Percentiles rank a stretch among this genome's conserved stretches.
These are phyloP conservation scores for Penicillium paxilli DNA, from an alignment of 495 filamentous ascomycete species.

Conservation along the genomic window DNA sequence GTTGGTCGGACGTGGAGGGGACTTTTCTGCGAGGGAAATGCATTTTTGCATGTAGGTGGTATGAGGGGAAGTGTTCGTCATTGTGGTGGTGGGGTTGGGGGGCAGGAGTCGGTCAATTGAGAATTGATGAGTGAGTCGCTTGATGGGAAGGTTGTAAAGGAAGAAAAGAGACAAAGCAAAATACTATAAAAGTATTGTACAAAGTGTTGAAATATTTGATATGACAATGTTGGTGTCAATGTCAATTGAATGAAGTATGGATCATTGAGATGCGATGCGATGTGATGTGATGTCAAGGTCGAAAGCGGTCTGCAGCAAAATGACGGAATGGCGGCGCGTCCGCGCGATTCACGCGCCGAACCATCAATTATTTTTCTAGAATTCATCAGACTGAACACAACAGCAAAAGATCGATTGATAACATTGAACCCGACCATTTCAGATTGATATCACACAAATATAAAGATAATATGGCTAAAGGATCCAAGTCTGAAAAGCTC, in stretches of 20 bases:
- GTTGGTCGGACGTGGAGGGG: constrained; percentile 83
- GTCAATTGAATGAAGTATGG: no score
- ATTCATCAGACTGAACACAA: no score
- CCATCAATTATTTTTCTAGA: no score
- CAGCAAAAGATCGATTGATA: no score
- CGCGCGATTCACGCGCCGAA: constrained; percentile 13
- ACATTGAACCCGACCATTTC: neutral
- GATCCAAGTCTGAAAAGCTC: constrained; percentile 15
- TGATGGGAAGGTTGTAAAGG: no score
- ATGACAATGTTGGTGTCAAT: no score
- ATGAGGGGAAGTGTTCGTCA: constrained; percentile 48
- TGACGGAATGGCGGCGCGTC: constrained; percentile 28
- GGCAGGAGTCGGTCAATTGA: neutral
- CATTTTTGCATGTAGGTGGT: constrained; percentile 67
- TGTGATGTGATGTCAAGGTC: neutral
- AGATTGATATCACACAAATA: neutral
- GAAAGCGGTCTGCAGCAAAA: constrained; percentile 23
- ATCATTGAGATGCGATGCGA: no score
- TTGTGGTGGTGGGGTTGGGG: constrained; percentile 1
- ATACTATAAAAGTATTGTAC: no score
- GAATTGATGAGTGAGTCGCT: no score
- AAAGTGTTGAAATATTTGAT: no score
- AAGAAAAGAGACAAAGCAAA: no score
- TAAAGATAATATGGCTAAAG: constrained; percentile 23
- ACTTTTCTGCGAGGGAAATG: constrained; percentile 70